Percentiles rank a stretch among this genome's conserved stretches.
Evolutionary conservation across 2,329 filamentous ascomycete genomes (phyloP).

Genomic region (Xylariaceae sp.): DNA sequence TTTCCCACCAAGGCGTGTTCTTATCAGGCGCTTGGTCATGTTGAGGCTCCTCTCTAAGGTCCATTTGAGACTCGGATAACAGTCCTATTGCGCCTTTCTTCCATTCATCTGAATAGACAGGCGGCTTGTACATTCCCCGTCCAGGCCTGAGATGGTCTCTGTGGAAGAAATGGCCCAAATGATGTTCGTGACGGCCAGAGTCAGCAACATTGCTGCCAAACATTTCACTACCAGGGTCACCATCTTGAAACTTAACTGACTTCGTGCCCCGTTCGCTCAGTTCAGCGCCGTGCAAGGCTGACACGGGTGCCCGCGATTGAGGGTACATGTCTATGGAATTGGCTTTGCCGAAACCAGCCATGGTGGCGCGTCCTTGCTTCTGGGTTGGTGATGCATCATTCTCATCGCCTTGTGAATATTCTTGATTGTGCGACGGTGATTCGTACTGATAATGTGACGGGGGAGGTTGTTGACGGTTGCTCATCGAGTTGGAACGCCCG

Average conservation of each 20-base stretch:
- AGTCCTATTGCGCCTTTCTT: constrained; percentile 63
- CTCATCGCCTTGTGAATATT: constrained; percentile 13
- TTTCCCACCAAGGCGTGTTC: constrained; percentile 76
- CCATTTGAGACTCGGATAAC: constrained; percentile 57
- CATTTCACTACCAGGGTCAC: constrained; percentile 18
- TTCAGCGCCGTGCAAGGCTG: constrained; percentile 9
- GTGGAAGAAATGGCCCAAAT: constrained; percentile 28
- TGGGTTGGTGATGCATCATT: constrained; percentile 9
- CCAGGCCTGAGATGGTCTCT: constrained; percentile 41
- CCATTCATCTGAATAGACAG: constrained; percentile 69
- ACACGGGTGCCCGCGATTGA: constrained; percentile 6
- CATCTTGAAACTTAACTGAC: constrained; percentile 33
- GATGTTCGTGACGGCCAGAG: constrained; percentile 19
- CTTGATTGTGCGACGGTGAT: constrained; percentile 13
- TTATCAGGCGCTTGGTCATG: constrained; percentile 39
- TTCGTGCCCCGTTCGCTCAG: constrained; percentile 21
- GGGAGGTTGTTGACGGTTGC: constrained; percentile 15
- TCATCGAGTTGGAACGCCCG: constrained; percentile 23
- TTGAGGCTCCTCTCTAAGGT: constrained; percentile 46
- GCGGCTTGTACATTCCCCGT: constrained; percentile 56
- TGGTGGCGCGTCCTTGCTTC: constrained; percentile 4
- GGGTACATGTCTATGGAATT: constrained; percentile 11
- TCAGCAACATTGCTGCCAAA: constrained; percentile 24
- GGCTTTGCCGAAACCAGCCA: constrained; percentile 15
- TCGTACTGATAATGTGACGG: constrained; percentile 13